Base-by-base conservation (phyloP, 1,284 basidiomycete genomes). In the Cryptococcus wingfieldii region DNA sequence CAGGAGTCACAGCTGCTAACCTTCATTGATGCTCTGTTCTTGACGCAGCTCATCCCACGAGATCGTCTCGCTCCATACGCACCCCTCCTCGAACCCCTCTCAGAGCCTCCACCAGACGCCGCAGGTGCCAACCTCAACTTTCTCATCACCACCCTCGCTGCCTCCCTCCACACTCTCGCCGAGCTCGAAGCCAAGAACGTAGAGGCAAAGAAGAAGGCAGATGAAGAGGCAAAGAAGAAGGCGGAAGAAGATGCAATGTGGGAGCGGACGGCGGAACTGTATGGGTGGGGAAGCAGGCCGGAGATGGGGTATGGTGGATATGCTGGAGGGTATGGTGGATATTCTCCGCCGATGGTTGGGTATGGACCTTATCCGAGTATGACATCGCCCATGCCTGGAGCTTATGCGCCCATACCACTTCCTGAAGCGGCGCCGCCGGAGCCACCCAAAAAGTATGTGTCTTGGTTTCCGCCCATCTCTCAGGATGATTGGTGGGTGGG, bases 1-100 rank as follows among this genome's bases (percentile, higher is more conserved):
- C 45, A 18, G 46, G 19, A 13, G 31, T 18, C 38, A 12, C 19
- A 37, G 41, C 18, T 46, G 41, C 27, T 27, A 42, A 52, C 16
- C 38, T 38, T 25, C 19, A 23, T 27, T 8, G 13, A 58, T 53
- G 56, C 56, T 2, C 25, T 58, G 2, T 52, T 58, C 13, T 45
- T 58, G 9, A 28, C 38, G n/a, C 56, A 58, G 41, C 50, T 58
- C 19, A 19, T 58, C 7, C 56, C 56, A 16, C 39, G 31, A 28
- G 42, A 38, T 37, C 27, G 50, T 14, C 50, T 58, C 8, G 39
- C 41, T 12, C 52, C 56, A 4, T 58, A 58, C 41, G 53, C 49
- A 16, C 45, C 50, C 39, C 37, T 58, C 14, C 49, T 58, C 13
- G 38, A 54, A 39, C 56, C 56, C 2, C 47, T 58, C 28, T n/a